phyloP scores from a whole-genome alignment of 2,329 filamentous ascomycete genomes.

The Neophaeococcomyces aloes region DNA sequence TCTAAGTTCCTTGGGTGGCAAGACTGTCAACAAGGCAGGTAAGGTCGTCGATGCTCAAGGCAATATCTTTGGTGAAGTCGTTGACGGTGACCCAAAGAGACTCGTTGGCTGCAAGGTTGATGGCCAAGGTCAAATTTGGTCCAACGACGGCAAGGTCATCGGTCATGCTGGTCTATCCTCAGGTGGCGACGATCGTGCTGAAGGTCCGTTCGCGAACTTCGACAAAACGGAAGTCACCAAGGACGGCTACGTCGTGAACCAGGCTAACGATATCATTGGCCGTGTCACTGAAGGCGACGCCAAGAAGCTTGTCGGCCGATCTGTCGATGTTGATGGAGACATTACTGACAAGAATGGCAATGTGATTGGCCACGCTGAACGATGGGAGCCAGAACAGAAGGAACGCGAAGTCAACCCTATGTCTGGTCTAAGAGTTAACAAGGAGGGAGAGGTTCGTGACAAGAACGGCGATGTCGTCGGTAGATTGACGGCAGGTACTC shows the following conservation, averaged over 20 bases:
- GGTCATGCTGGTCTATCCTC: slow-evolving; percentile 48
- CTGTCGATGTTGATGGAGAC: slow-evolving; percentile 59
- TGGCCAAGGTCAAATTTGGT: slow-evolving; percentile 53
- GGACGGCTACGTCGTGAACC: slow-evolving; percentile 45
- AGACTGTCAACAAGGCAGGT: slow-evolving; percentile 53
- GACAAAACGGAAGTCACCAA: slow-evolving; percentile 47
- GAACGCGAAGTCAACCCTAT: slow-evolving; percentile 49
- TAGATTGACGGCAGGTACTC: slow-evolving; percentile 35
- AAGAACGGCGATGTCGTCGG: slow-evolving; percentile 38
- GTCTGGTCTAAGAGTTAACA: slow-evolving; percentile 44
- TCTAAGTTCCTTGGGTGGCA: slow-evolving; percentile 50
- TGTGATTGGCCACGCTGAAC: slow-evolving; percentile 55
- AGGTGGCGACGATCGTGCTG: slow-evolving; percentile 37
- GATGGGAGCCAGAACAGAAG: slow-evolving; percentile 53
- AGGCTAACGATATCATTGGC: slow-evolving; percentile 47
- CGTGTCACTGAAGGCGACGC: slow-evolving; percentile 54
- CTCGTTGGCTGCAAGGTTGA: slow-evolving; percentile 54
- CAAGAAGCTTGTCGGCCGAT: slow-evolving; percentile 53
- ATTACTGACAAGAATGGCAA: slow-evolving; percentile 59
- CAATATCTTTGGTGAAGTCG: slow-evolving; percentile 47
- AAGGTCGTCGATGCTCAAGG: slow-evolving; percentile 52
- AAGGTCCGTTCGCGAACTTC: slow-evolving; percentile 46
- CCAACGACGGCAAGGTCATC: slow-evolving; percentile 51
- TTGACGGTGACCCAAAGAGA: slow-evolving; percentile 46
- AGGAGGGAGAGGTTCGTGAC: slow-evolving; percentile 40